Base-by-base conservation (phyloP, 139 green algal species). In the Ostreobium quekettii region DNA sequence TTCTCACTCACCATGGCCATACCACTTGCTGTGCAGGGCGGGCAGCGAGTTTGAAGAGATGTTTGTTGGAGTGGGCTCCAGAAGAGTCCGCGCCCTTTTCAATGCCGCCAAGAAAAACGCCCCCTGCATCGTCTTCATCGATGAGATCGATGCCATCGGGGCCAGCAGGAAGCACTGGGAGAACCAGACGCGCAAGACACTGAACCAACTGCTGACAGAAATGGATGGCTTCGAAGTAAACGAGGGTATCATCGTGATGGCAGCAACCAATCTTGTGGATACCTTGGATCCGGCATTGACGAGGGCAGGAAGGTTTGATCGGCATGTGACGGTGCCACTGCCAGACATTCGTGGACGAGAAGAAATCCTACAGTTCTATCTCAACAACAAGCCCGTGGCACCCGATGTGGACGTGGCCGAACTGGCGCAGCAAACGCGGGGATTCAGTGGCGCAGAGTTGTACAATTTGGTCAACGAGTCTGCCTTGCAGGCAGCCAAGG, bases 111-210 rank as follows among this genome's bases (percentile, higher is more conserved):
- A 97, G 85, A 90, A 93, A 72, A 83, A 89, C 36, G 81, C 93
- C 28, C 93, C 93, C 28, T 98, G 93, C 83, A 99, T 99, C 72
- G 85, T 99, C 49, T 99, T 99, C 78, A 97, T 99, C 47, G 90
- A 99, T 67, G 94, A 99, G 77, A 97, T 99, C 68, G 94, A 99
- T 77, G 94, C 94, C 33, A 87, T 99, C 28, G 94, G 94, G n/a
- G 83, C 81, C 65, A 90, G 80, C 77, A 80, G 91, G 49, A 88
- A 89, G 79, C 66, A 79, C 65, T 90, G 83, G 81, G 86, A 93
- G 68, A 87, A 86, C 66, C 80, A 95, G 74, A 90, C 84, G 35
- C 85, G 90, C 71, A 97, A 96, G 84, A 98, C 94, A 4, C 85
- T 99, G 11, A 98, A 99, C 84, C 94, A 99, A 80, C 81, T 99